Evolutionary conservation across 202 grass and related monocot genomes (phyloP), one percentile per base, ranked within the genome.

Genomic region (Elaeis oleifera): DNA sequence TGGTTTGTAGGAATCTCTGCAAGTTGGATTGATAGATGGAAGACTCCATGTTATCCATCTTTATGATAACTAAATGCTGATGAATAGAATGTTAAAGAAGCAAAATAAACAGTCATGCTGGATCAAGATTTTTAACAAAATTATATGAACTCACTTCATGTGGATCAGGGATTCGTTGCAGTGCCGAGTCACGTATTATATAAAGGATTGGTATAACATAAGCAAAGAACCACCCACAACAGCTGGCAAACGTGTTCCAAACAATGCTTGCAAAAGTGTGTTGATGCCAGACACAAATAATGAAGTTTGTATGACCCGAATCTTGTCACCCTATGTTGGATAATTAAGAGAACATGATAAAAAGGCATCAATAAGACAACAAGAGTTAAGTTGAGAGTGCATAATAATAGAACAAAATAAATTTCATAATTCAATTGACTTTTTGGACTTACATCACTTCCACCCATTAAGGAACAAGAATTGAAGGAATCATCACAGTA

Each of bases 141-240:
- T 0, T 1, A 60, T 39, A 71, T 32, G 21, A 55, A 83, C 80
- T 78, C 61, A 83, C 80, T 58, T 74, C 69, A 32, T 78, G 74
- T 53, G 68, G 68, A 54, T 83, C 69, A 16, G 80, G 16, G 20
- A 83, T 83, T 53, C 50, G 63, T 77, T 70, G 80, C 49, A 83
- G 69, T 23, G 80, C 69, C 9, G 80, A 77, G 27, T 83, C 80
- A 32, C 48, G 50, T 69, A 78, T 83, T 52, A 83, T 78, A 64
- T 83, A 83, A 69, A 83, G 74, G 64, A 83, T 78, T 32, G 80
- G 80, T 64, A 83, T 64, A 51, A 83, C 69, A 78, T 70, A 83
- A 51, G 80, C 63, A 54, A 83, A 59, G 80, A 83, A 48, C 80
- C 80, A 63, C 80, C 74, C 8, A 83, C 65, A 58, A 83, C 58